Evolutionary conservation across 1,139 yeast genomes (phyloP).

Genomic region (Hanseniaspora uvarum): DNA sequence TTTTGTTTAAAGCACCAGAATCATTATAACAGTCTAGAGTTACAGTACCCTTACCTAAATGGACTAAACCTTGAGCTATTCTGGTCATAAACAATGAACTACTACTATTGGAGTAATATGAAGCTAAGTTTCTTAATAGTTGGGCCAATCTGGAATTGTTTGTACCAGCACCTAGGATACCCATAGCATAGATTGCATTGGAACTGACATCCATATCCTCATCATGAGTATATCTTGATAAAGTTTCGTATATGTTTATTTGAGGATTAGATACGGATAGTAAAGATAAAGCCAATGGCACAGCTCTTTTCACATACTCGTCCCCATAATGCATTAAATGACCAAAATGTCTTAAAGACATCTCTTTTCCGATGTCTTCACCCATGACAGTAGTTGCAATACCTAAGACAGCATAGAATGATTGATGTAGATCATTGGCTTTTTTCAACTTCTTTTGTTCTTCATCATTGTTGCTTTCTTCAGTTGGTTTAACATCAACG

Average conservation of each 20-base stretch:
- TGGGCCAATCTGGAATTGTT: slow-evolving; percentile 97
- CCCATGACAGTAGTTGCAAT: slow-evolving; percentile 95
- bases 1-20: slow-evolving; percentile 77
- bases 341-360: slow-evolving; percentile 93
- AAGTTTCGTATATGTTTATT: slow-evolving; percentile 92
- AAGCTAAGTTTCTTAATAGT: slow-evolving; percentile 84
- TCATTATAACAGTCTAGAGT: slow-evolving; percentile 86
- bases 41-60: slow-evolving; percentile 87
- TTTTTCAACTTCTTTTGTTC: slow-evolving; percentile 31
- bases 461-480: slow-evolving; percentile 20
- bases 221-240: slow-evolving; percentile 93
- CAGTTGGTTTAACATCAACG: slow-evolving; percentile 26
- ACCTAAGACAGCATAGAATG: slow-evolving; percentile 89
- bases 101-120: slow-evolving; percentile 82
- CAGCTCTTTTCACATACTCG: slow-evolving; percentile 81
- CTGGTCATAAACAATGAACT: slow-evolving; percentile 88
- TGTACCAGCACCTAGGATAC: slow-evolving; percentile 96
- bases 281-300: slow-evolving; percentile 94
- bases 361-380: slow-evolving; percentile 94
- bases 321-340: slow-evolving; percentile 98
- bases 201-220: slow-evolving; percentile 89
- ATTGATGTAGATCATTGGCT: slow-evolving; percentile 45
- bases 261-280: slow-evolving; percentile 90
- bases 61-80: slow-evolving; percentile 88
- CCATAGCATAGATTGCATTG: slow-evolving; percentile 94